Evolutionary conservation across 1,284 basidiomycete species (phyloP), one percentile per base, ranked within the genome.

Genomic region (Fistulina hepatica): DNA sequence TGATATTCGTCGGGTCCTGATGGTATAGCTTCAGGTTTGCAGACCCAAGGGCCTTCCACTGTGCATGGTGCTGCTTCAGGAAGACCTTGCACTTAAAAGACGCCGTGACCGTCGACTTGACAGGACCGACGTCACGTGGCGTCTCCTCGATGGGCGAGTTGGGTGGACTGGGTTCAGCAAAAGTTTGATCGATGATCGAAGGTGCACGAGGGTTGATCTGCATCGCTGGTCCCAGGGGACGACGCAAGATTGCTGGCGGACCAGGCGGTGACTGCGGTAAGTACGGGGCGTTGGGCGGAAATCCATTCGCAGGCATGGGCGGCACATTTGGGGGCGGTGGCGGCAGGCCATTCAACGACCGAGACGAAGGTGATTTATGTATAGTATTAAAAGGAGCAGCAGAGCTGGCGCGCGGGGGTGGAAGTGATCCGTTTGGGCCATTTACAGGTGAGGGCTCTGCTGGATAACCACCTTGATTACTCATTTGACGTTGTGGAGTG

Each of bases 81-180:
- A 97, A 98, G 22, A 97, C 81, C 60, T 98, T 97, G 74, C 94
- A 97, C 57, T 94, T 93, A 88, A 95, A 97, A 53, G 90, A 79
- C n/a, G 88, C 90, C 4, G 83, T 76, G 35, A 97, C 66, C 9
- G 73, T 65, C 6, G 83, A 76, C 15, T 74, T 79, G 20, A 81
- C 71, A 1, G 88, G 86, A 2, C 81, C 86, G 12, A 67, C 58
- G 2, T 70, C 60, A 37, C 48, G 61, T 21, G 58, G 60, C 11
- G 59, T 57, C 52, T 81, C 75, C 44, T 76, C 69, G 2, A 73
- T 64, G 4, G 88, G 86, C 4, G 84, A 89, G 31, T 69, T 67
- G 1, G 86, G 84, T 21, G 86, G 84, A 49, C 82, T 85, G 16
- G 74, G 73, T 37, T 81, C 79, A 34, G 73, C 67, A 48, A 76